Evolutionary conservation across 768 basidiomycete species (phyloP), one percentile per base, ranked within the genome.

Genomic region (Leccinum boreale): DNA sequence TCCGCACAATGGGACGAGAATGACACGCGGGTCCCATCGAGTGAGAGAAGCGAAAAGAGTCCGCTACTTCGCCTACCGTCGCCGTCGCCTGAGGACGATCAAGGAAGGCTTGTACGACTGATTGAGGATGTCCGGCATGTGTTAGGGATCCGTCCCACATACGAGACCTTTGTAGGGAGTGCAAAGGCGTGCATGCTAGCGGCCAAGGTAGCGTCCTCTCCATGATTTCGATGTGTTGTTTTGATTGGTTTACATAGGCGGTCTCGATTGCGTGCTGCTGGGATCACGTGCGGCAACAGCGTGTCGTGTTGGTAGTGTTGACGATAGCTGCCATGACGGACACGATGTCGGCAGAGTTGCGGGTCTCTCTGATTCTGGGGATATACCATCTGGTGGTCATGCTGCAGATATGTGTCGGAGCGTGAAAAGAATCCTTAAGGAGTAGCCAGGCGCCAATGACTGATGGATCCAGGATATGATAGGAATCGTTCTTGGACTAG

Each of bases 241-340:
- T 39, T 39, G 52, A 61, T 24, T 46, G 23, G 8, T 36, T 15
- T n/a, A 3, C 31, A 0, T 51, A 70, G 66, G 65, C 73, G 7
- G 55, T 72, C 35, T 74, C 68, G 12, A 39, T 68, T 21, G 55
- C 58, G 15, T 62, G 61, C 14, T 58, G 45, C 23, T 70, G 65
- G 62, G 63, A 66, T 15, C 31, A 52, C 7, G 33, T 72, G 55
- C 71, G 44, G 29, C 67, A 66, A 7, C 70, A 69, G 36, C 64
- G 68, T 2, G 53, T 68, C 26, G 52, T 73, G 4, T 48, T 72
- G 53, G 68, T 57, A 0, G 53, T 65, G 14, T 65, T 78, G 39
- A 67, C 74, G 8, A 59, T 64, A 1, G 72, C 78, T 2, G 80
- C 80, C 2, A 63, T 82, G 26, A 56, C 71, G 21, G 83, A 84